phyloP scores from a whole-genome alignment of 345 rosid species.

The Pugionium dolabratum region DNA sequence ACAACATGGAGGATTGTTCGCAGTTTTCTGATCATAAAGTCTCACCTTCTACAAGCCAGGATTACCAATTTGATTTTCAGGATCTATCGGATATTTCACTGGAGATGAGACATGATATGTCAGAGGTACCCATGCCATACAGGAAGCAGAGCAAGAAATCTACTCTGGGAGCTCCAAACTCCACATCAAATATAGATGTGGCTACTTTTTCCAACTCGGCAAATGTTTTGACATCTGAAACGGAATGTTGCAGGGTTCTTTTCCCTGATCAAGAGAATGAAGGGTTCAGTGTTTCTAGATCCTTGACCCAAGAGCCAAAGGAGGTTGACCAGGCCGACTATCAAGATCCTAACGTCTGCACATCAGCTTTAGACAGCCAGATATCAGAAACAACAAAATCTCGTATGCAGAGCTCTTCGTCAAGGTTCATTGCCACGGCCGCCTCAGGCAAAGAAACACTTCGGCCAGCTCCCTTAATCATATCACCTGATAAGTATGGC shows the following conservation, averaged over 20 bases:
- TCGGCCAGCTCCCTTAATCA: conserved; percentile 46
- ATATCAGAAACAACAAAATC: conserved; percentile 46
- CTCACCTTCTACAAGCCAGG: conserved; percentile 46
- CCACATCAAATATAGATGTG: conserved; percentile 45
- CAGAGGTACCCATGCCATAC: conserved; percentile 48
- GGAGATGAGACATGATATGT: conserved; percentile 55
- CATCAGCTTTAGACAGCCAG: conserved; percentile 52
- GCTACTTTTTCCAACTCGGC: conserved; percentile 44
- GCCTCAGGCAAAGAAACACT: conserved; percentile 55
- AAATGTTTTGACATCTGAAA: conserved; percentile 59
- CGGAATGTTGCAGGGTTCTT: conserved; percentile 80
- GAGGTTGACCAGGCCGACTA: conserved; percentile 42
- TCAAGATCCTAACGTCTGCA: conserved; percentile 41
- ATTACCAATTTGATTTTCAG: conserved; percentile 55
- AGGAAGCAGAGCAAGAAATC: conserved; percentile 46
- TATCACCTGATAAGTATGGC: conserved; percentile 47
- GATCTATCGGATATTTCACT: conserved; percentile 50
- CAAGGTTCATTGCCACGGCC: conserved; percentile 44
- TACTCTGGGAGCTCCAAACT: conserved; percentile 46
- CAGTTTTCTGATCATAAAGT: conserved; percentile 50
- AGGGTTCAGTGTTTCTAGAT: conserved; percentile 45
- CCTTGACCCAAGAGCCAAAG: conserved; percentile 44
- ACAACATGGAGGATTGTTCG: conserved; percentile 62
- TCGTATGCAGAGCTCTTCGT: conserved; percentile 44
- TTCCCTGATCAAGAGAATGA: conserved; percentile 65